These are phyloP conservation scores for Macrophomina tecta DNA, from an alignment of 2,329 filamentous ascomycete genomes.

Conservation along the genomic window DNA sequence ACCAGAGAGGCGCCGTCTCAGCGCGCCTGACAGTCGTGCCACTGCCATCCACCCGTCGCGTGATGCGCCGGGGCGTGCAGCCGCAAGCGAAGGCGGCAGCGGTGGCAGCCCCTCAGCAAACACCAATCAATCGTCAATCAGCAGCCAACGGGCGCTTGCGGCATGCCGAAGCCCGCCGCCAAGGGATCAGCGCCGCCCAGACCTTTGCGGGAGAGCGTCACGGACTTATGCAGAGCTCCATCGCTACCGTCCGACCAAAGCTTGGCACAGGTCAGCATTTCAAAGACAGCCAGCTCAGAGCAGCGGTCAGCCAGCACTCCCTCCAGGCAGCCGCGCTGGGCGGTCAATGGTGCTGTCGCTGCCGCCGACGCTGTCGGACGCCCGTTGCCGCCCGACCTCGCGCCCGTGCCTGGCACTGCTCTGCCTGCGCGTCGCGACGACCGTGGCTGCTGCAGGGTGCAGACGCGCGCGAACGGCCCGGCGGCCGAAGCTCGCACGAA, in stretches of 20 bases:
- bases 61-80: background rate
- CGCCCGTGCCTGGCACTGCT: background rate
- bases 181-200: constrained; percentile 16
- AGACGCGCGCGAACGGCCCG: background rate
- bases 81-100: constrained; percentile 5
- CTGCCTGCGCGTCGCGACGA: too few relatives aligned
- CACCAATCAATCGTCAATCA: background rate
- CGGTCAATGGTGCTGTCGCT: too few relatives aligned
- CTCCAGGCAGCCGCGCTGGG: too few relatives aligned
- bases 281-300: background rate
- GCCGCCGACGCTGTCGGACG: background rate
- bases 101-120: background rate
- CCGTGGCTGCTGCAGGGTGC: background rate
- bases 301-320: background rate
- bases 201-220: constrained; percentile 17
- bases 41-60: background rate
- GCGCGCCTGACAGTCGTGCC: constrained; percentile 10
- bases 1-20: background rate
- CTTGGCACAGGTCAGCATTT: background rate
- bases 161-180: background rate
- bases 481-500: constrained; percentile 23
- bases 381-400: background rate
- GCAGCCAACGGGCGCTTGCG: background rate
- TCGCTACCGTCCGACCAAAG: background rate
- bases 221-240: constrained; percentile 1